These are phyloP conservation scores for Apostasia ramifera DNA, from an alignment of 106 monocot species.

Conservation along the genomic window DNA sequence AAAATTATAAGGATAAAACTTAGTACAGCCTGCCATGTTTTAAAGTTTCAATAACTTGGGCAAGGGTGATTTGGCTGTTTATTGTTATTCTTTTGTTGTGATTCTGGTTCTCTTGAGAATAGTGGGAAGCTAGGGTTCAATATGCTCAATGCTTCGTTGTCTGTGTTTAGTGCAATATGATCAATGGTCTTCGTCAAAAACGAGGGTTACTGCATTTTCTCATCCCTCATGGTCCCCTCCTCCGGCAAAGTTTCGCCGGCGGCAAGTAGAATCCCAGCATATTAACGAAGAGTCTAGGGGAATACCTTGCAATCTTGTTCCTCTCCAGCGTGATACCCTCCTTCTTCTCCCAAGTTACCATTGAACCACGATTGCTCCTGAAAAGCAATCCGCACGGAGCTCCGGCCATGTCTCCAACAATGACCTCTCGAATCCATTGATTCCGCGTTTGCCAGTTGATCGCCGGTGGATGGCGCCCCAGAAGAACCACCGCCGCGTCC, in stretches of 20 bases:
- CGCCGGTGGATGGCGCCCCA: conserved; percentile 68
- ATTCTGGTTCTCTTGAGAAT: too few relatives aligned
- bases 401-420: conserved; percentile 54
- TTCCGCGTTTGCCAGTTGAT: conserved; percentile 12
- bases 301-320: conserved; percentile 63
- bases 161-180: too few relatives aligned
- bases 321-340: conserved; percentile 55
- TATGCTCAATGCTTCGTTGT: too few relatives aligned
- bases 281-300: conserved; percentile 50
- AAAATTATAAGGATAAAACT: too few relatives aligned
- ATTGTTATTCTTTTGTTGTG: too few relatives aligned
- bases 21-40: too few relatives aligned
- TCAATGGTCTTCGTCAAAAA: conserved; percentile 34
- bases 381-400: conserved; percentile 16
- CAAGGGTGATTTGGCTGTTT: too few relatives aligned
- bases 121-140: too few relatives aligned
- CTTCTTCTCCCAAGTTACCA: conserved; percentile 27
- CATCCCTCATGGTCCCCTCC: conserved; percentile 18
- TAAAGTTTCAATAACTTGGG: too few relatives aligned
- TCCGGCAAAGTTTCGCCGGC: conserved; percentile 41
- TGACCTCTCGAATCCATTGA: conserved; percentile 31
- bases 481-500: conserved; percentile 73
- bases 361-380: conserved; percentile 52
- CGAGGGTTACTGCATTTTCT: conserved; percentile 17
- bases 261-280: conserved; percentile 78